Evolutionary conservation across 1,284 basidiomycete genomes (phyloP).

Genomic region (Leccinum huronense): DNA sequence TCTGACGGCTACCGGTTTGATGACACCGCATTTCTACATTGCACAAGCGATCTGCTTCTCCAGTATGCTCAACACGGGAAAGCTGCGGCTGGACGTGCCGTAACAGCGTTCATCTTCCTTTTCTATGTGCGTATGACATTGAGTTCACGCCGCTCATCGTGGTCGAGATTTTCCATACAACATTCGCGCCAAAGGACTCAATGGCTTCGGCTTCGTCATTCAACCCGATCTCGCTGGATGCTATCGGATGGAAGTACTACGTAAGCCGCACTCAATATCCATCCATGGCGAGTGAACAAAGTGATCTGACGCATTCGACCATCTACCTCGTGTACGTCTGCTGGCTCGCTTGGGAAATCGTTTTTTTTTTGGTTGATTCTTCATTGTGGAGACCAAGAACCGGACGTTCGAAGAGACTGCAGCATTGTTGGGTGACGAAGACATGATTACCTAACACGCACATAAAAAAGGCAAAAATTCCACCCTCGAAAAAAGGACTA

Average conservation of each 20-base stretch:
- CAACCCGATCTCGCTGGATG: constrained; percentile 68
- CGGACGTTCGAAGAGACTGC: constrained; percentile 74
- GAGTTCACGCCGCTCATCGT: constrained; percentile 75
- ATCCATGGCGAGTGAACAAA: neutral
- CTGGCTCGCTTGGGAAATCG: constrained; percentile 63
- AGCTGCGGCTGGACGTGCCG: constrained; percentile 54
- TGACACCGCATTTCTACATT: constrained; percentile 63
- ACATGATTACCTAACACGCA: constrained; percentile 34
- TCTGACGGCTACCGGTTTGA: constrained; percentile 51
- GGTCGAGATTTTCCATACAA: constrained; percentile 68
- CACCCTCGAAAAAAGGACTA: too few relatives aligned
- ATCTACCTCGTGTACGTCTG: constrained; percentile 60
- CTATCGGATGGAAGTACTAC: constrained; percentile 66
- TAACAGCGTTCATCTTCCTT: constrained; percentile 77
- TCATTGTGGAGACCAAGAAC: constrained; percentile 70
- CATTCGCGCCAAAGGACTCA: constrained; percentile 78
- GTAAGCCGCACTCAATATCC: constrained; percentile 30
- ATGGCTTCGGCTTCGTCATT: constrained; percentile 65
- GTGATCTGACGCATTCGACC: neutral
- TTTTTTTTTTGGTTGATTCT: constrained; percentile 64
- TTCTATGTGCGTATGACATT: constrained; percentile 68
- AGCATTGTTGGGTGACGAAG: constrained; percentile 68
- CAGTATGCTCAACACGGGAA: constrained; percentile 50
- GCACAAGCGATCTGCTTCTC: constrained; percentile 71
- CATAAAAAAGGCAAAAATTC: too few relatives aligned